Percentiles rank a stretch among this genome's conserved stretches.
Conservation (phyloP, 441 rosid species). For the Euphorbia schlechtendalii region DNA sequence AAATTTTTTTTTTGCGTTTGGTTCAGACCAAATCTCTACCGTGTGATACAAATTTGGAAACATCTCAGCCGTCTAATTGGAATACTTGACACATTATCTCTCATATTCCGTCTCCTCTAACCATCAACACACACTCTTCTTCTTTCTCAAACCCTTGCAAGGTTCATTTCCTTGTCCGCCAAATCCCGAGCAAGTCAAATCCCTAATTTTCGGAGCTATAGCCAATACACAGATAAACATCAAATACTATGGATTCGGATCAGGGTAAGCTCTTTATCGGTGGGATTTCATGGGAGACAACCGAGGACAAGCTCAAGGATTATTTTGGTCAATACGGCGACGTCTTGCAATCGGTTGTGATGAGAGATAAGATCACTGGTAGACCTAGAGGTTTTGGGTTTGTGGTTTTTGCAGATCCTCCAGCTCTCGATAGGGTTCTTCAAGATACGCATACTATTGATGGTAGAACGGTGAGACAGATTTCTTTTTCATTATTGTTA, state of each 20-base stretch:
- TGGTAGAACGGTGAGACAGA: constrained; percentile 52
- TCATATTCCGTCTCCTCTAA: not conserved
- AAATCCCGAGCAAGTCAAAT: not conserved
- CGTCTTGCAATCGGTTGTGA: constrained; percentile 68
- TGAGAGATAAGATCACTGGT: constrained; percentile 75
- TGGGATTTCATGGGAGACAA: constrained; percentile 96
- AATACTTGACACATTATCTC: too few species aligned
- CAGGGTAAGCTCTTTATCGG: constrained; percentile 95
- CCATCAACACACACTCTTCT: not conserved
- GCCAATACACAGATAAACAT: not conserved
- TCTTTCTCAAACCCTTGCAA: constrained; percentile 20
- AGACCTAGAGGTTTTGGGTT: constrained; percentile 90
- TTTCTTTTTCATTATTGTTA: not conserved
- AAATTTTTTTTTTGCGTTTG: too few species aligned
- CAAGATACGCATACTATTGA: constrained; percentile 79
- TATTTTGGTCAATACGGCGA: constrained; percentile 74
- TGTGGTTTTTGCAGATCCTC: constrained; percentile 73
- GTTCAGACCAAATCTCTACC: constrained; percentile 24
- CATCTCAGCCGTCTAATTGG: constrained; percentile 35
- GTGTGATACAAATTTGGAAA: constrained; percentile 6
- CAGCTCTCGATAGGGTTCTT: constrained; percentile 68
- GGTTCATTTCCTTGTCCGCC: constrained; percentile 7
- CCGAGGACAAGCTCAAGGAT: constrained; percentile 64
- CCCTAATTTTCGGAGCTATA: constrained; percentile 1
- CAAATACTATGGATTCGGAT: constrained; percentile 83